Conservation (phyloP, 2,329 filamentous ascomycete species). For the Kalmusia sp. region DNA sequence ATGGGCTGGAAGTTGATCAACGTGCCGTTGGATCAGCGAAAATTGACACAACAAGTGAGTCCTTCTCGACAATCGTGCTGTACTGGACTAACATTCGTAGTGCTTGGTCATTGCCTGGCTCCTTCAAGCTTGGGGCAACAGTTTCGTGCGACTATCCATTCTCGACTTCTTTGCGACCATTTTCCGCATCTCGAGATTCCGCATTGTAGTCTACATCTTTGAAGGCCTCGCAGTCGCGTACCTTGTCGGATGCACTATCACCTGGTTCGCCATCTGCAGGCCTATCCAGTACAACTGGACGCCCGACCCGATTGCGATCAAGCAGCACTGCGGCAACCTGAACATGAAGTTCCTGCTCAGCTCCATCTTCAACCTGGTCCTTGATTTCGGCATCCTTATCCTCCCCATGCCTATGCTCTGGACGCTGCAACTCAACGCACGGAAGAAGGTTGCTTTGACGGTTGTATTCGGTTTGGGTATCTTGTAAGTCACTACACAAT, state of each 20-base stretch:
- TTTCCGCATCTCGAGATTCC: constrained; percentile 5
- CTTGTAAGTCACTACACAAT: constrained; percentile 21
- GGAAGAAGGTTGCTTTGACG: constrained; percentile 14
- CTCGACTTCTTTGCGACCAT: constrained; percentile 9
- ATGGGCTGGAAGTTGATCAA: background rate
- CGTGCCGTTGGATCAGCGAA: background rate
- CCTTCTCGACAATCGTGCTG: no score
- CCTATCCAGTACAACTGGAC: constrained; percentile 10
- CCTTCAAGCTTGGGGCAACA: constrained; percentile 8
- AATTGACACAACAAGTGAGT: background rate
- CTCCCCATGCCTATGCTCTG: constrained; percentile 11
- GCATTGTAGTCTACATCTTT: constrained; percentile 1
- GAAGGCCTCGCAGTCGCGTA: constrained; percentile 2
- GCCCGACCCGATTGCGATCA: background rate
- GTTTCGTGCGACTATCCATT: constrained; percentile 9
- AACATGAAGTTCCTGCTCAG: background rate
- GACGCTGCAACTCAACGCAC: background rate
- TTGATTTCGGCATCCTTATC: constrained; percentile 8
- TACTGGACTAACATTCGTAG: background rate
- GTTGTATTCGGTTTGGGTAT: constrained; percentile 26
- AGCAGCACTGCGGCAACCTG: background rate
- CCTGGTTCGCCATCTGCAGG: constrained; percentile 10
- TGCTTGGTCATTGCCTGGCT: constrained; percentile 7
- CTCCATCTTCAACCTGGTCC: constrained; percentile 6
- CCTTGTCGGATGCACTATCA: constrained; percentile 10